Evolutionary conservation across 1,284 basidiomycete species (phyloP).

Genomic region (Cryptococcus maquisensis): DNA sequence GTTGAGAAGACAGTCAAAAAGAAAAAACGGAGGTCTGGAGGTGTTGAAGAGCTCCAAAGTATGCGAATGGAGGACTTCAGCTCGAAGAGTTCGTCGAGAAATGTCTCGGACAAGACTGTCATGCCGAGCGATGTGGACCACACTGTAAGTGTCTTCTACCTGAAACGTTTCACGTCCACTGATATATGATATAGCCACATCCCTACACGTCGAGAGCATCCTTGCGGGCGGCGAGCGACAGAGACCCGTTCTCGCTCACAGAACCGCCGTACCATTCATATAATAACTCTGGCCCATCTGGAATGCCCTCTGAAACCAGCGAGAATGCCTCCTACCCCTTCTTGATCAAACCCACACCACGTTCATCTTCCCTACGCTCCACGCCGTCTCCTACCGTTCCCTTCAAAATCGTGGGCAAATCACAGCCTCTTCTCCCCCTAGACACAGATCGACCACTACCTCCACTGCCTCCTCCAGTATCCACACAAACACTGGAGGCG

Average conservation of each 20-base stretch:
- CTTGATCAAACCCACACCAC: not conserved
- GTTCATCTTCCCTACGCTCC: slow-evolving; percentile 6
- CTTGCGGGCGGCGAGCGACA: slow-evolving; percentile 25
- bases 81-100: not conserved
- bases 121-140: not conserved
- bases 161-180: not conserved
- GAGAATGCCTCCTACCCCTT: slow-evolving; percentile 1
- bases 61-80: slow-evolving; percentile 35
- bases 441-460: slow-evolving; percentile 30
- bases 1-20: slow-evolving; percentile 23
- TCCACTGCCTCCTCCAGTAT: slow-evolving; percentile 18
- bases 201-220: slow-evolving; percentile 13
- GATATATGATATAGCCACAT: slow-evolving; percentile 8
- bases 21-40: slow-evolving; percentile 16
- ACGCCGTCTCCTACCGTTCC: slow-evolving; percentile 1
- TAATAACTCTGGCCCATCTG: not conserved
- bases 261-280: not conserved
- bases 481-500: not conserved
- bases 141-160: slow-evolving; percentile 1
- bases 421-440: slow-evolving; percentile 19
- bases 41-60: slow-evolving; percentile 16
- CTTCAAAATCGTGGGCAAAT: slow-evolving; percentile 7
- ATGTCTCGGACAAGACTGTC: slow-evolving; percentile 1
- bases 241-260: slow-evolving; percentile 5
- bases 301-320: not conserved